Conservation (phyloP, 768 basidiomycete genomes). For the Boletus huronensis region DNA sequence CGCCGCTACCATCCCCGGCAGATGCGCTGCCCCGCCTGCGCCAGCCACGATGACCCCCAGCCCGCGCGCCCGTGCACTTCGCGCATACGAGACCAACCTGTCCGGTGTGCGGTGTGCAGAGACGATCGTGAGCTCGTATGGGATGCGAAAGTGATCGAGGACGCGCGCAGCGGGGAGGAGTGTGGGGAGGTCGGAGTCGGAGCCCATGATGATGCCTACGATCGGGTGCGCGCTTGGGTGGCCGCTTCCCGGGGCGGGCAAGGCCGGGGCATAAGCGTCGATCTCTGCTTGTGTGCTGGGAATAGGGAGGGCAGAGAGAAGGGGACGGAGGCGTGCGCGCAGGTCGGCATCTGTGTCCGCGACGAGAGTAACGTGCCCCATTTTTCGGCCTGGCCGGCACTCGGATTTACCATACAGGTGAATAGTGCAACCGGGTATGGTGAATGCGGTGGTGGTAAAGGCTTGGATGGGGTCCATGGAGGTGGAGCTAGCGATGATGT, state of each 20-base stretch:
- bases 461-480: conserved; percentile 56
- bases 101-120: conserved; percentile 96
- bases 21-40: conserved; percentile 96
- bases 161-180: conserved; percentile 88
- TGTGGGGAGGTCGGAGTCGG: conserved; percentile 93
- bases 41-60: conserved; percentile 84
- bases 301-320: conserved; percentile 62
- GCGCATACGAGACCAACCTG: conserved; percentile 77
- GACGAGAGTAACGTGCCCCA: conserved; percentile 95
- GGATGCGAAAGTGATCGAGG: conserved; percentile 75
- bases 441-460: conserved; percentile 58
- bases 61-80: conserved; percentile 64
- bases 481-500: conserved; percentile 82
- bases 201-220: conserved; percentile 96
- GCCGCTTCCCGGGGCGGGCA: conserved; percentile 43
- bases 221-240: conserved; percentile 69
- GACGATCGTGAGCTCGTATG: conserved; percentile 93
- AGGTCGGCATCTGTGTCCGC: conserved; percentile 78
- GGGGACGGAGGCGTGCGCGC: conserved; percentile 61
- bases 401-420: conserved; percentile 96
- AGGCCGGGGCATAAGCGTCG: conserved; percentile 48
- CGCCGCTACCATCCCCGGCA: conserved; percentile 97
- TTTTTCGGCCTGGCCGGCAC: conserved; percentile 87
- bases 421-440: conserved; percentile 69
- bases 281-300: conserved; percentile 41